Conservation (phyloP, 192 early-diverging fungal species). For the Cetraspora pellucida region DNA sequence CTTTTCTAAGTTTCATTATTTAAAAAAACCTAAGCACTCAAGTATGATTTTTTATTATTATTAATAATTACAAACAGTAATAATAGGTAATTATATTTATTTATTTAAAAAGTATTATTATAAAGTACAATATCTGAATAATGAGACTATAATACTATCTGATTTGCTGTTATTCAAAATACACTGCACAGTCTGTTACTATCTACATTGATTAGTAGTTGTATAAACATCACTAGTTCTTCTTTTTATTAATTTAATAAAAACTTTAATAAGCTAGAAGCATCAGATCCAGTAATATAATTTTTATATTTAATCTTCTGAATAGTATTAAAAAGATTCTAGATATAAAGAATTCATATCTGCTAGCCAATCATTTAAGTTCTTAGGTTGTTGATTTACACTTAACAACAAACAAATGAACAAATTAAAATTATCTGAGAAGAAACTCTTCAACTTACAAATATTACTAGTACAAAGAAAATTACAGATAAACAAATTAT, state of each 20-base stretch:
- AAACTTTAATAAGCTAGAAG: neutral
- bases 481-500: too few species aligned
- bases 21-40: neutral
- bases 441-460: too few species aligned
- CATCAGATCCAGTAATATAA: neutral
- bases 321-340: neutral
- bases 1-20: slow-evolving; percentile 9
- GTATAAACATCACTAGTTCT: neutral
- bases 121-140: neutral
- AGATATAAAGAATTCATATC: too few species aligned
- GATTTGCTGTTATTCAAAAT: neutral
- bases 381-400: too few species aligned
- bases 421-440: too few species aligned
- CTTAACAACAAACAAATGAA: too few species aligned
- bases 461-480: too few species aligned
- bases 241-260: neutral
- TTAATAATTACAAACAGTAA: too few species aligned
- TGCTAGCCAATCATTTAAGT: too few species aligned
- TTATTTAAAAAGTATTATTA: neutral
- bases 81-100: neutral
- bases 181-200: neutral
- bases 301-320: neutral
- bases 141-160: neutral
- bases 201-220: neutral
- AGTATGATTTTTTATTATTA: neutral